Percentiles rank a stretch among this genome's conserved stretches.
phyloP scores from a whole-genome alignment of 208 protist species.

The Trichomonas tenax region DNA sequence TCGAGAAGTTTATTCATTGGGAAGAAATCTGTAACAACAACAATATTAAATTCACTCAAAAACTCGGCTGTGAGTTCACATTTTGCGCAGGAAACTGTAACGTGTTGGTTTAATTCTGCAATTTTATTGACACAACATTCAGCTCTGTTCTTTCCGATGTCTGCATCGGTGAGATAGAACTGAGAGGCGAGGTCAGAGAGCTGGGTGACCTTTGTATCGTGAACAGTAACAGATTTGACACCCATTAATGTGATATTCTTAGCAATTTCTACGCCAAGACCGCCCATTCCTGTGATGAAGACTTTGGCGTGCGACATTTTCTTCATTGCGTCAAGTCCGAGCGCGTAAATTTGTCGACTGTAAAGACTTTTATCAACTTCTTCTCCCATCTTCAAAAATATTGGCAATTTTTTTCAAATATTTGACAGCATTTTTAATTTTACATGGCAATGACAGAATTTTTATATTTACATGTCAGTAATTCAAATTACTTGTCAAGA shows the following conservation, averaged over 20 bases:
- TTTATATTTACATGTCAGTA: too few relatives aligned
- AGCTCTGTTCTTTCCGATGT: conserved; percentile 59
- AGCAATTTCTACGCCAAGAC: conserved; percentile 70
- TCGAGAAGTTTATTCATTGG: background rate
- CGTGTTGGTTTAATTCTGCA: conserved; percentile 65
- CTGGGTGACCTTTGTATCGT: conserved; percentile 46
- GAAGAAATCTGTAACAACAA: background rate
- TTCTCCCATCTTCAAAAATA: background rate
- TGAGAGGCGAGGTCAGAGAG: conserved; percentile 56
- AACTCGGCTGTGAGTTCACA: background rate
- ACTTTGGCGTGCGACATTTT: conserved; percentile 43
- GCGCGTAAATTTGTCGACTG: conserved; percentile 56
- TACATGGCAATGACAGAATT: too few relatives aligned
- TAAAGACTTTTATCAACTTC: conserved; percentile 55
- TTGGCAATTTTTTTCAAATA: too few relatives aligned
- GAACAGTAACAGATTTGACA: conserved; percentile 61
- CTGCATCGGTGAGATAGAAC: conserved; percentile 61
- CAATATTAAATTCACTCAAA: background rate
- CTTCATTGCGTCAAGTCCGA: conserved; percentile 64
- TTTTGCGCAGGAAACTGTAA: conserved; percentile 32
- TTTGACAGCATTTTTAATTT: too few relatives aligned
- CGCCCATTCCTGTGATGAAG: conserved; percentile 46
- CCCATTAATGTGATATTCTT: conserved; percentile 71
- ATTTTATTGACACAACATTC: conserved; percentile 42
- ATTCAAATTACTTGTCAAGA: too few relatives aligned